These are phyloP conservation scores for Paramecium primaurelia DNA, from an alignment of 73 alveolate genomes.

Conservation along the genomic window DNA sequence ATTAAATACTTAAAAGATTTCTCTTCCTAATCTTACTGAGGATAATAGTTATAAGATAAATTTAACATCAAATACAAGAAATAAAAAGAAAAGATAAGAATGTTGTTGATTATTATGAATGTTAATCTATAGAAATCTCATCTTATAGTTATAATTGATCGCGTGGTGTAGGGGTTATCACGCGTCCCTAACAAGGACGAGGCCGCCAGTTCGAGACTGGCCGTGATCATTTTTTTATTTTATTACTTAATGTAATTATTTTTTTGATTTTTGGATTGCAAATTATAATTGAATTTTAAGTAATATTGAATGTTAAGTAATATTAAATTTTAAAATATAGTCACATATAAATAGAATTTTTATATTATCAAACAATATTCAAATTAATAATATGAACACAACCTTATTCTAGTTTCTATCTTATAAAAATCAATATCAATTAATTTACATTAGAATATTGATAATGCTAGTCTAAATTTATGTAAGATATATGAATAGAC, in stretches of 20 bases:
- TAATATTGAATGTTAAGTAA: too few relatives aligned
- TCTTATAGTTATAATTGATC: conserved; percentile 2
- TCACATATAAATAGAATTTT: too few relatives aligned
- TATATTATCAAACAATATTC: too few relatives aligned
- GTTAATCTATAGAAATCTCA: background rate
- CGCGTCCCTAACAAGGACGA: conserved; percentile 61
- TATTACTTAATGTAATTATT: background rate
- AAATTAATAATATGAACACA: background rate
- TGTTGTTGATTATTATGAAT: background rate
- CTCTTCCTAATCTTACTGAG: background rate
- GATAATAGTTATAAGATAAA: background rate
- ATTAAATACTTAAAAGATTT: background rate
- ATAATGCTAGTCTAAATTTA: too few relatives aligned
- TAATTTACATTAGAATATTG: too few relatives aligned
- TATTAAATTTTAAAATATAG: too few relatives aligned
- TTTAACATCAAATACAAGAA: background rate
- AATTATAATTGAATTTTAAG: background rate
- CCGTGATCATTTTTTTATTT: conserved; percentile 40
- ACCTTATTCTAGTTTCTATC: too few relatives aligned
- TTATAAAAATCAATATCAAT: too few relatives aligned
- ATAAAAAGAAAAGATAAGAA: background rate
- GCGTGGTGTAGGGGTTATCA: conserved; percentile 60
- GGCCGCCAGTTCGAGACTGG: conserved; percentile 63
- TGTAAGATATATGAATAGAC: too few relatives aligned
- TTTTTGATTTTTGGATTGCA: background rate